Evolutionary conservation across 345 rosid species (phyloP), one percentile per base, ranked within the genome.

Genomic region (Viola odorata): DNA sequence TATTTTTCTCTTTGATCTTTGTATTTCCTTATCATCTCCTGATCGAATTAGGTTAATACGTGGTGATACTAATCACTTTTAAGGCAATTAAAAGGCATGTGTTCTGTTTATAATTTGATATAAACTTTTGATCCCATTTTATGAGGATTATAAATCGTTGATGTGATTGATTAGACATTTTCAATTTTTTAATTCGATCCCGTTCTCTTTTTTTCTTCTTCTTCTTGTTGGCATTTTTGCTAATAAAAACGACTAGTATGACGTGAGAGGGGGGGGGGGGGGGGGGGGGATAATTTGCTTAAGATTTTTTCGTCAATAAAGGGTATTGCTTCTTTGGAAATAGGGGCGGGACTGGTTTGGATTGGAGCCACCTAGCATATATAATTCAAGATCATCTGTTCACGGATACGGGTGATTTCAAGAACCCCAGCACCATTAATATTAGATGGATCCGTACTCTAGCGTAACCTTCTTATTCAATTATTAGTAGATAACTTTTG

Each of bases 51-150:
- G 53, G 5, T 0, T 0, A 13, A 23, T 23, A 23, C 1, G 32
- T 23, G 2, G 7, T n/a, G 8, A 37, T 14, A n/a, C 16, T 40
- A 7, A 13, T 15, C 42, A 37, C 5, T 15, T 58, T 32, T 44
- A 10, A 59, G 8, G 8, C 51, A 59, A 59, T 32, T 59, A 7
- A 37, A 59, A 23, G 50, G 12, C 62, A 58, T 44, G 62, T 45
- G 51, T 44, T 58, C 41, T 12, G 12, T 12, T 39, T 5, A 38
- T n/a, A 17, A 39, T 0, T 12, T 55, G 45, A 38, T n/a, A 39
- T 12, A 1, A 11, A 55, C 3, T 42, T 7, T 11, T 42, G 11
- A 13, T 55, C 45, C 45, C 12, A n/a, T n/a, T n/a, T n/a, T n/a
- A n/a, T n/a, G n/a, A n/a, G n/a, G n/a, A n/a, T n/a, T n/a, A n/a